Evolutionary conservation across 2,329 filamentous ascomycete genomes (phyloP), one percentile per base, ranked within the genome.

Genomic region (Trichoderma arundinaceum): DNA sequence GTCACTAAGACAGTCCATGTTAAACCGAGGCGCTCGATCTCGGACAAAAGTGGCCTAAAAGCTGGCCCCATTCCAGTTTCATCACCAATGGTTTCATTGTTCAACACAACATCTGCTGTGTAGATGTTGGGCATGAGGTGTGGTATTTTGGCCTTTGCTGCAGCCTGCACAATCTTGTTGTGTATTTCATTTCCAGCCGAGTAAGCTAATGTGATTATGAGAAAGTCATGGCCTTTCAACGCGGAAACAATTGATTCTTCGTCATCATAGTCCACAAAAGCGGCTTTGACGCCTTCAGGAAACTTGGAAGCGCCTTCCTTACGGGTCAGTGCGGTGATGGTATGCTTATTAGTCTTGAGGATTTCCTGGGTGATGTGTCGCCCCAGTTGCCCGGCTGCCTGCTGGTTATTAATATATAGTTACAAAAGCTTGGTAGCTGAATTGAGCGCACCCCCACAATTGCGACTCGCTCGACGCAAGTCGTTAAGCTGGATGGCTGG

Each of bases 41-140:
- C 22, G 22, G 22, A 28, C 22, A 28, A 4, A 28, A 28, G 22
- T 28, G 22, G 22, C 22, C 22, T 28, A 28, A 28, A 28, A 28
- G 22, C 22, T 28, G 22, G 22, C 22, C 22, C 22, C 22, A 28
- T 28, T 28, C 22, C 22, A 28, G 22, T 28, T 28, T 28, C 22
- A 28, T 28, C 22, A 4, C 22, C 22, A 28, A 28, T 28, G 22
- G 22, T 28, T 28, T 28, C 4, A 28, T 28, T 28, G 22, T 28
- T 28, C 22, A 28, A 28, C 22, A 28, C 22, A 28, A 28, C 22
- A 28, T 28, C 22, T 4, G 22, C 22, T 28, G 22, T 28, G 22
- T 28, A 28, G 22, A 28, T 75, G 68, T 87, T 88, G 1, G 86
- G 86, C 71, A 88, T 77, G 54, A 89, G 70, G 70, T 82, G 88